These are phyloP conservation scores for Lachnellula subtilissima DNA, from an alignment of 2,329 filamentous ascomycete species.

Conservation along the genomic window DNA sequence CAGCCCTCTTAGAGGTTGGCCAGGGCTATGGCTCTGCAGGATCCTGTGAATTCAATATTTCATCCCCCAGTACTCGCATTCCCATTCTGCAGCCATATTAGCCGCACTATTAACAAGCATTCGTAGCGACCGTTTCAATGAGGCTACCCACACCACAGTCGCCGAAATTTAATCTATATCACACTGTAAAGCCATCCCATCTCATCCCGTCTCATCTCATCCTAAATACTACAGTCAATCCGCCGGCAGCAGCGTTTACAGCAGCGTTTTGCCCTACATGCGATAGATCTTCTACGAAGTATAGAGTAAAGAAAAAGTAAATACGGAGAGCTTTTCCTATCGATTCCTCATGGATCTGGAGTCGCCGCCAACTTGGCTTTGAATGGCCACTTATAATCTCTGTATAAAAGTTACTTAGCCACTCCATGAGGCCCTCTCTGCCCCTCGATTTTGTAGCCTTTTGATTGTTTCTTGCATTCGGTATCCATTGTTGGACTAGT, in stretches of 20 bases:
- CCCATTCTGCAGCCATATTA: slow-evolving; percentile 17
- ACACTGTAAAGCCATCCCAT: slow-evolving; percentile 12
- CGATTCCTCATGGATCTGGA: not conserved
- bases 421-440: not conserved
- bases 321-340: too few species aligned
- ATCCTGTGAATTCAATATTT: slow-evolving; percentile 23
- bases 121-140: slow-evolving; percentile 19
- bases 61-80: slow-evolving; percentile 10
- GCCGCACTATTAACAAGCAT: slow-evolving; percentile 15
- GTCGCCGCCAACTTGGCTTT: not conserved
- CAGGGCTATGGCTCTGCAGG: slow-evolving; percentile 17
- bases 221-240: slow-evolving; percentile 10
- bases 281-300: not conserved
- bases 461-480: not conserved
- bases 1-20: slow-evolving; percentile 8
- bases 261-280: not conserved
- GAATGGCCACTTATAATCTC: not conserved
- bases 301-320: too few species aligned
- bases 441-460: not conserved
- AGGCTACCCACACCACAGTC: slow-evolving; percentile 12
- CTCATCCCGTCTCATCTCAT: slow-evolving; percentile 4
- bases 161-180: slow-evolving; percentile 21
- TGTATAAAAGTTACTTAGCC: not conserved
- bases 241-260: slow-evolving; percentile 6
- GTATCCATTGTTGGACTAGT: not conserved